phyloP scores from a whole-genome alignment of 495 filamentous ascomycete genomes.

The Xylaria sp. region DNA sequence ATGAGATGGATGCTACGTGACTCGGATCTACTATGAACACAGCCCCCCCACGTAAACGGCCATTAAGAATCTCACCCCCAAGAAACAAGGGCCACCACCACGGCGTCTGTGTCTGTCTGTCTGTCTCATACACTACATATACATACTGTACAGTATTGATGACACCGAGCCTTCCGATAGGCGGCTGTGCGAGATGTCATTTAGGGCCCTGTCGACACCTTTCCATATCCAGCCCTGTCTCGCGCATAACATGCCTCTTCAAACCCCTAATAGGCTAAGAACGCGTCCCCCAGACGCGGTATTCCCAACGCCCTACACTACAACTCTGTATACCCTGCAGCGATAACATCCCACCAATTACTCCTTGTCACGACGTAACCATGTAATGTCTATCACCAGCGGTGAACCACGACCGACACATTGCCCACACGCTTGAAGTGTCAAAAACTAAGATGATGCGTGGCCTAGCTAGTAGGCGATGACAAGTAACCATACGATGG shows the following conservation, averaged over 20 bases:
- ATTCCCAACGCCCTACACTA: neutral
- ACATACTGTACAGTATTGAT: neutral
- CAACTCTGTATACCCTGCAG: neutral
- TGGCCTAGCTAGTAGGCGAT: neutral
- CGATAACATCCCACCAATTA: neutral
- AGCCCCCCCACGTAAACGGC: constrained; percentile 5
- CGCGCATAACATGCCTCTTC: neutral
- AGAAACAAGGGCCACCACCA: neutral
- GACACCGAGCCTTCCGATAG: constrained; percentile 8
- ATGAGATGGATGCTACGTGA: constrained; percentile 16
- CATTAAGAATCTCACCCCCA: neutral
- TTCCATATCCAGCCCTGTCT: neutral
- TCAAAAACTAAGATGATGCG: neutral
- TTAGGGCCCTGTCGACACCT: neutral
- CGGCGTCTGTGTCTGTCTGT: too few species aligned
- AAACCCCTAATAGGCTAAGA: neutral
- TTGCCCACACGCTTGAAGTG: neutral
- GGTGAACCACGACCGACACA: constrained; percentile 1
- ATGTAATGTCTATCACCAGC: neutral
- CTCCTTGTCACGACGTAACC: neutral
- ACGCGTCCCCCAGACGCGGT: constrained; percentile 1
- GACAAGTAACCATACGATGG: neutral
- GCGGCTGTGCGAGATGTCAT: neutral
- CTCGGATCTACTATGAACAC: neutral
- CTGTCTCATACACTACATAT: too few species aligned